phyloP scores from a whole-genome alignment of 495 filamentous ascomycete genomes.

The Ramalina peruviana region DNA sequence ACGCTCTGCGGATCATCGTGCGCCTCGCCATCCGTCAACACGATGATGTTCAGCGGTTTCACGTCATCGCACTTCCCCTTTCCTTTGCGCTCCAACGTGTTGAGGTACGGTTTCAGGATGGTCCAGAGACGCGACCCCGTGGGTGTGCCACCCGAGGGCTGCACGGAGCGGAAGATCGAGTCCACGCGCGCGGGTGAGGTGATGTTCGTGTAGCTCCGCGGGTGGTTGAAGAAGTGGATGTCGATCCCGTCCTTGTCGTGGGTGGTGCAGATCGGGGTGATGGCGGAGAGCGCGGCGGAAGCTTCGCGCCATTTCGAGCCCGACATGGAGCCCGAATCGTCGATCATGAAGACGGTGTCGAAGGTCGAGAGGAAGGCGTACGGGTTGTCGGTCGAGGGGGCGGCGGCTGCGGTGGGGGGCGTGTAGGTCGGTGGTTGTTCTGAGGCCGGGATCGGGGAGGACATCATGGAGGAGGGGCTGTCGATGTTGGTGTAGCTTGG shows the following conservation, averaged over 20 bases:
- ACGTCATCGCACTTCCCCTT: constrained; percentile 33
- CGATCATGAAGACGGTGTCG: constrained; percentile 87
- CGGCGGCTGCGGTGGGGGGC: constrained; percentile 8
- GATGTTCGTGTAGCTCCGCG: constrained; percentile 43
- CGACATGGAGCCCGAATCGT: constrained; percentile 85
- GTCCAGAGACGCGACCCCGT: constrained; percentile 59
- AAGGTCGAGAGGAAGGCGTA: constrained; percentile 78
- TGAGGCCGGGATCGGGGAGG: not conserved
- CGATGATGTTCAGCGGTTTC: constrained; percentile 86
- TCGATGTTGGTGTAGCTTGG: not conserved
- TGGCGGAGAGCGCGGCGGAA: constrained; percentile 51
- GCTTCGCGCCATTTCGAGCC: constrained; percentile 67
- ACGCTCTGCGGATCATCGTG: constrained; percentile 67
- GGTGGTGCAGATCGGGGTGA: constrained; percentile 72
- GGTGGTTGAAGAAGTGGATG: constrained; percentile 74
- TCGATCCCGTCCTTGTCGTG: constrained; percentile 88
- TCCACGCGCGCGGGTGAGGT: constrained; percentile 35
- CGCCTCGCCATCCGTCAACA: constrained; percentile 82
- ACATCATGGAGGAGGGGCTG: not conserved
- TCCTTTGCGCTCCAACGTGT: constrained; percentile 24
- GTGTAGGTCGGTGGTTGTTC: constrained; percentile 7
- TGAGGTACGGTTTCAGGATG: constrained; percentile 62
- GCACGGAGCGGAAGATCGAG: constrained; percentile 52
- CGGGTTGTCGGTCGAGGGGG: constrained; percentile 38
- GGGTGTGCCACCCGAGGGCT: constrained; percentile 54